Conservation (phyloP, 140 eudicot species). For the Erigeron philadelphicus region DNA sequence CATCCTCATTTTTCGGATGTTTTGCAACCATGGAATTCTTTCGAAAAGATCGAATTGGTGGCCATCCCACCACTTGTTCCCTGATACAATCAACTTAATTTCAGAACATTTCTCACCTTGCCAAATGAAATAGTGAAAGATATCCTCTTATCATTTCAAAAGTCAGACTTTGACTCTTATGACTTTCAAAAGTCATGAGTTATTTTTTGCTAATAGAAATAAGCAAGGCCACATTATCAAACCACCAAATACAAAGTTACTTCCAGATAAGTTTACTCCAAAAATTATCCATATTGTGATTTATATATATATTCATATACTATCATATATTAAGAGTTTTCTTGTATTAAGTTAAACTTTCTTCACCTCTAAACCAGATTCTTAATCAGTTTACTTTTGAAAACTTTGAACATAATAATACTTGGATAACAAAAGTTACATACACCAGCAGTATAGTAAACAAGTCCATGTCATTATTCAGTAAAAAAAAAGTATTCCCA, state of each 20-base stretch:
- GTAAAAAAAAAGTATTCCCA: neutral
- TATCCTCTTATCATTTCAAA: neutral
- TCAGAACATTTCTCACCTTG: neutral
- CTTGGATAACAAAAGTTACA: neutral
- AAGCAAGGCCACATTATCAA: neutral
- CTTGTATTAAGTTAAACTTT: neutral
- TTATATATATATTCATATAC: no score
- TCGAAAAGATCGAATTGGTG: constrained; percentile 64
- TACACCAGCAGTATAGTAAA: neutral
- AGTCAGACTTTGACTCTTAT: neutral
- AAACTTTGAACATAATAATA: no score
- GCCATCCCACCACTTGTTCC: constrained; percentile 72
- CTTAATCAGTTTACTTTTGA: no score
- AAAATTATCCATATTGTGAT: no score
- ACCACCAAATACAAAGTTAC: neutral
- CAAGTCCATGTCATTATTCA: constrained; percentile 5
- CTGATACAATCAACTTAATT: constrained; percentile 22
- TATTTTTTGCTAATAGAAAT: neutral
- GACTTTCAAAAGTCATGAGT: neutral
- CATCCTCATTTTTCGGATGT: constrained; percentile 32
- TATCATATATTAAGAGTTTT: no score
- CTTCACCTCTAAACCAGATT: no score
- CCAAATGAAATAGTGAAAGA: neutral
- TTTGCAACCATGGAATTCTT: constrained; percentile 49
- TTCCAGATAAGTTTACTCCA: no score